Evolutionary conservation across 345 rosid genomes (phyloP), one percentile per base, ranked within the genome.

Genomic region (Heritiera fomes): DNA sequence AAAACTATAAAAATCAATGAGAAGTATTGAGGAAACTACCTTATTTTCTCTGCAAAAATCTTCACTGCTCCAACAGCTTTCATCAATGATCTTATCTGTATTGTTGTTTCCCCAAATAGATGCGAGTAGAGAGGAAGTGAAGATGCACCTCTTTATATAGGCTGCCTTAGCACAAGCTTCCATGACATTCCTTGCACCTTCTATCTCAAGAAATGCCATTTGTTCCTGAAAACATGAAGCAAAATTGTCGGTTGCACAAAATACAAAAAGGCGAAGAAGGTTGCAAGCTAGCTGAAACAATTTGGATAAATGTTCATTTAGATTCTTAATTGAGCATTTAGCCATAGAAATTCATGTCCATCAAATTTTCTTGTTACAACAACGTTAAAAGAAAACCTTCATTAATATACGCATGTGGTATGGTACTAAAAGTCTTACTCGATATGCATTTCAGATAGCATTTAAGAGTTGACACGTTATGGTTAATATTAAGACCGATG

Each of bases 111-210:
- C 65, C 89, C 89, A 86, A 70, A 86, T 76, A 43, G 81, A 80
- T 71, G 87, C 84, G 41, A 84, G 79, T 75, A 86, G 85, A 61
- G 89, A 84, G 18, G 89, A 80, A 47, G 89, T 84, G 81, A 86
- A 82, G 47, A 86, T 55, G 45, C 87, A 86, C 73, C 87, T 80
- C 77, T 72, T 84, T 32, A 82, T 68, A 47, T 64, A 84, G 55
- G 83, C 84, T 56, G 87, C 73, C 70, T 76, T 73, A 1, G 81
- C 75, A 64, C 89, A 86, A 38, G 89, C 89, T 74, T 84, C 83
- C 49, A 86, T 66, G 7, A 86, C 89, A 79, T 79, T 84, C 74
- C 79, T 80, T 6, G 84, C 86, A 6, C 32, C 83, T 74, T 84
- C 81, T 2, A 76, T 74, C 79, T 86, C 89, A 68, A 84, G 74